phyloP scores from a whole-genome alignment of 768 basidiomycete species.

The Tylopilus felleus region DNA sequence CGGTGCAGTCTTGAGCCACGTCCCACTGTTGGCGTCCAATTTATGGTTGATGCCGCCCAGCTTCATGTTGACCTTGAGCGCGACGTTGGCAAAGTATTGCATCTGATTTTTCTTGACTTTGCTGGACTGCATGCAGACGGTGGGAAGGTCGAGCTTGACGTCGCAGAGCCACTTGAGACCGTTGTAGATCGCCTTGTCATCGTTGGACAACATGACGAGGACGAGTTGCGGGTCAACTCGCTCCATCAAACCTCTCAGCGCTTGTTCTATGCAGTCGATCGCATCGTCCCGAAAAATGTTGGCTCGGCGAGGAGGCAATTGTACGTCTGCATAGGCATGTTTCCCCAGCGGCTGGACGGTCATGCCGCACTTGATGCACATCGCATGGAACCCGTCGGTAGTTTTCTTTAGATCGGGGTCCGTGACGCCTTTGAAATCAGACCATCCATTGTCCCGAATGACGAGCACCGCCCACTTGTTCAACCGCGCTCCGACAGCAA shows the following conservation, averaged over 20 bases:
- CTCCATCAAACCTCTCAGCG: background rate
- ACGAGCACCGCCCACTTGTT: conserved; percentile 67
- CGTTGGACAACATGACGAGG: conserved; percentile 45
- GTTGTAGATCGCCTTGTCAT: conserved; percentile 47
- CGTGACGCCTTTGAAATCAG: conserved; percentile 49
- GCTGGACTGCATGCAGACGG: conserved; percentile 66
- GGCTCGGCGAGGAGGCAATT: conserved; percentile 43
- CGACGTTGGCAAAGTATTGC: conserved; percentile 55
- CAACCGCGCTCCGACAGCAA: conserved; percentile 53
- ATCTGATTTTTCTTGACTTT: conserved; percentile 54
- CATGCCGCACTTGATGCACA: conserved; percentile 70
- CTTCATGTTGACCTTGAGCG: conserved; percentile 56
- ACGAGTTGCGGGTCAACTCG: conserved; percentile 22
- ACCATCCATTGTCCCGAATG: conserved; percentile 50
- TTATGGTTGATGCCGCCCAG: conserved; percentile 51
- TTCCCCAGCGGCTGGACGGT: conserved; percentile 31
- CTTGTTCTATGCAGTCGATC: conserved; percentile 29
- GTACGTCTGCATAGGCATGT: conserved; percentile 32
- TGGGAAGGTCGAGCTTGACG: conserved; percentile 46
- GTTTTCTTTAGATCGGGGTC: conserved; percentile 48
- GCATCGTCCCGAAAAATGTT: conserved; percentile 54
- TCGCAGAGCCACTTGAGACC: conserved; percentile 51
- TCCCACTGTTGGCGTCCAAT: conserved; percentile 37
- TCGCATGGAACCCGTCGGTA: conserved; percentile 50
- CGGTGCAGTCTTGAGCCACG: conserved; percentile 38